Conservation (phyloP, 495 filamentous ascomycete genomes). For the Lepidopterella palustris region DNA sequence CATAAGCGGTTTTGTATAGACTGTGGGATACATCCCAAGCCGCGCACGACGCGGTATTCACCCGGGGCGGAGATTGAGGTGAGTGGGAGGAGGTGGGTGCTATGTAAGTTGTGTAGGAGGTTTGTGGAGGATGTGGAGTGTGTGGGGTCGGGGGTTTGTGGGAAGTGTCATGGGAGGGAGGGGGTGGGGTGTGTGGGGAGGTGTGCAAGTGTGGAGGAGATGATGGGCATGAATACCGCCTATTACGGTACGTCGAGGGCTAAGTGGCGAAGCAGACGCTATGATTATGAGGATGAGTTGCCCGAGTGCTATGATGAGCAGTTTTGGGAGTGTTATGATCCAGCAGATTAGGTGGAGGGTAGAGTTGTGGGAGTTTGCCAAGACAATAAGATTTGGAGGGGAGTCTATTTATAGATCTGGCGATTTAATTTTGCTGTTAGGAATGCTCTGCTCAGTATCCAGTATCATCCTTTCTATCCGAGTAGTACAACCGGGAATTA, state of each 20-base stretch:
- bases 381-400: too few species aligned
- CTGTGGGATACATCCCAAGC: neutral
- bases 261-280: neutral
- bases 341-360: neutral
- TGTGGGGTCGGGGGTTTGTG: neutral
- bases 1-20: conserved; percentile 1
- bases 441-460: too few species aligned
- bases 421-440: too few species aligned
- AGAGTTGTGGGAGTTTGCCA: too few species aligned
- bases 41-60: neutral
- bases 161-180: neutral
- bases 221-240: neutral
- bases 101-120: neutral
- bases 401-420: too few species aligned
- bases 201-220: neutral
- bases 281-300: neutral
- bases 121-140: neutral
- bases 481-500: too few species aligned
- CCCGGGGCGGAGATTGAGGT: neutral
- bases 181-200: neutral
- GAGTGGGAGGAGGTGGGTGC: neutral
- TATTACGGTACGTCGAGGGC: neutral
- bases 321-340: conserved; percentile 2
- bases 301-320: neutral
- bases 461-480: too few species aligned